Conservation (phyloP, 2,329 filamentous ascomycete species). For the Fusarium solani-melongenae region DNA sequence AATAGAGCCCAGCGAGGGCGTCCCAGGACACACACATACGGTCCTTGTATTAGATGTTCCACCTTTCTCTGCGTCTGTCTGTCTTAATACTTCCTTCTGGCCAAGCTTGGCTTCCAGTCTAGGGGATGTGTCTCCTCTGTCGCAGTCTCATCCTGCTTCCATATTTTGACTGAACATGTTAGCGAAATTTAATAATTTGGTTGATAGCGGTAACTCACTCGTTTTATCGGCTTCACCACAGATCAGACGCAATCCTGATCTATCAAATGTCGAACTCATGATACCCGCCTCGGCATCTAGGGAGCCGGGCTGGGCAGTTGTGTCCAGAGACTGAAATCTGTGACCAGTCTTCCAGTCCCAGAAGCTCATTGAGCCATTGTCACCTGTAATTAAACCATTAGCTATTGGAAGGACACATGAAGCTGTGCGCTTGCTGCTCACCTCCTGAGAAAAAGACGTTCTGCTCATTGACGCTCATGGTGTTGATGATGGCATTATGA, state of each 20-base stretch:
- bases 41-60: constrained; percentile 13
- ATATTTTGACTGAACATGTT: constrained; percentile 78
- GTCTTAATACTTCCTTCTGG: constrained; percentile 77
- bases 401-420: neutral
- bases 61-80: constrained; percentile 2
- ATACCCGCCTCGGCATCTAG: constrained; percentile 94
- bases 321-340: constrained; percentile 89
- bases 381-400: constrained; percentile 56
- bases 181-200: constrained; percentile 37
- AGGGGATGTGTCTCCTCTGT: constrained; percentile 92
- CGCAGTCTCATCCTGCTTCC: constrained; percentile 92
- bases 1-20: constrained; percentile 19
- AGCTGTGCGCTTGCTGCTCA: constrained; percentile 33
- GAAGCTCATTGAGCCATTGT: constrained; percentile 96
- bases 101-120: constrained; percentile 88
- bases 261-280: constrained; percentile 94
- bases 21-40: constrained; percentile 13
- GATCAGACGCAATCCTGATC: constrained; percentile 87
- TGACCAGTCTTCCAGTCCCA: constrained; percentile 99
- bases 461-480: constrained; percentile 90
- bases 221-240: constrained; percentile 98
- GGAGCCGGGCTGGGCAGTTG: constrained; percentile 91
- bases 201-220: constrained; percentile 59
- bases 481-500: constrained; percentile 97
- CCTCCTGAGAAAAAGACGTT: constrained; percentile 94